Conservation (phyloP, 2,329 filamentous ascomycete species). For the Diaporthe citriasiana region DNA sequence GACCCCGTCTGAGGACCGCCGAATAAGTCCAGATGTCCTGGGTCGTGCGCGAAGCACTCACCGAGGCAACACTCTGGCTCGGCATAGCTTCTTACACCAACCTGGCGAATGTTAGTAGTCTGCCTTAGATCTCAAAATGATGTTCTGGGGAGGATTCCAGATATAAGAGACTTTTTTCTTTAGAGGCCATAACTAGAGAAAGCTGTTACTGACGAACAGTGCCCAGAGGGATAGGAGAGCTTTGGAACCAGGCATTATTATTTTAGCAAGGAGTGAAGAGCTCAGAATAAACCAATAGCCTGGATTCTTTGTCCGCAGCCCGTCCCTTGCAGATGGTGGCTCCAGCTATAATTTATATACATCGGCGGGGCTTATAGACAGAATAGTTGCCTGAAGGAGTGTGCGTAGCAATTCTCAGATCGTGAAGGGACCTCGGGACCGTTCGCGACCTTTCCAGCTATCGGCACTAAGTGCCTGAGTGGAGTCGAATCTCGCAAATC, state of each 20-base stretch:
- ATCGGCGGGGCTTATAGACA: too few relatives aligned
- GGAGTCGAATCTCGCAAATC: too few relatives aligned
- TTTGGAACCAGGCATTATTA: background rate
- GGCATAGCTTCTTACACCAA: conserved; percentile 32
- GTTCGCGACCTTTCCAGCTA: background rate
- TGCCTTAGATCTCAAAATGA: background rate
- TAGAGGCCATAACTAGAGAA: background rate
- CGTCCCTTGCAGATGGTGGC: background rate
- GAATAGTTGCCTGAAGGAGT: too few relatives aligned
- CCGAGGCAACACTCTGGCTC: conserved; percentile 56
- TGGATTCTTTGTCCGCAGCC: background rate
- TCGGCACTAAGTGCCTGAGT: background rate
- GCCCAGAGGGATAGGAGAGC: conserved; percentile 7
- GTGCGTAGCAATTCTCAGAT: background rate
- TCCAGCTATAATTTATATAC: conserved; percentile 4
- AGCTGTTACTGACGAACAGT: background rate
- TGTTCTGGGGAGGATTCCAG: too few relatives aligned
- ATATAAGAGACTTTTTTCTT: background rate
- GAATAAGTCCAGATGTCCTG: conserved; percentile 38
- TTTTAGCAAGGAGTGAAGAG: background rate
- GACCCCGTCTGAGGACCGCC: conserved; percentile 39
- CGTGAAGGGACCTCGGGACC: background rate
- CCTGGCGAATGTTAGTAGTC: background rate
- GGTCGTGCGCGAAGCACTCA: conserved; percentile 41
- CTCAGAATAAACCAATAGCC: background rate